Percentiles rank a stretch among this genome's conserved stretches.
These are phyloP conservation scores for Nakazawaea wickerhamii DNA, from an alignment of 805 yeast species.

Conservation along the genomic window DNA sequence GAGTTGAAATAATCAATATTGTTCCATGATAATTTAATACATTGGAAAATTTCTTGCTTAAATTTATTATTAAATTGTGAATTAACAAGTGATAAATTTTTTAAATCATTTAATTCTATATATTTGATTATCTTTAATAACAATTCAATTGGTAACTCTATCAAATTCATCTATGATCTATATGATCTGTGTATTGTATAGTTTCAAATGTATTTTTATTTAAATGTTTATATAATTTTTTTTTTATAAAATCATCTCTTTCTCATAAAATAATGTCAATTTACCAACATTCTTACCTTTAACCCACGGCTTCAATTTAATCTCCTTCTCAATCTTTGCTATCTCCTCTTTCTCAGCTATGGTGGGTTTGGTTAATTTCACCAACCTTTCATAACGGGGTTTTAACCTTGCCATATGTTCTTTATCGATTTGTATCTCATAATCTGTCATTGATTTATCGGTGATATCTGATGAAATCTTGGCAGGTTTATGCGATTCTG, in stretches of 20 bases:
- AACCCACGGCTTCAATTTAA: conserved; percentile 22
- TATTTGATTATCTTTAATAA: background rate
- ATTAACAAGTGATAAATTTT: conserved; percentile 2
- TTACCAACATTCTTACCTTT: conserved; percentile 51
- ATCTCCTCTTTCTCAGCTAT: conserved; percentile 1
- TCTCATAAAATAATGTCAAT: conserved; percentile 45
- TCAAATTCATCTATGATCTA: conserved; percentile 3
- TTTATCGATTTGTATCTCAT: background rate
- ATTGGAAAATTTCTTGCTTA: background rate
- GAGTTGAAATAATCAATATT: conserved; percentile 1
- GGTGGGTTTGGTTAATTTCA: conserved; percentile 7
- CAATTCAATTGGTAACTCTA: conserved; percentile 7
- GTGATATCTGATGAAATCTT: background rate
- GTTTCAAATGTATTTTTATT: background rate
- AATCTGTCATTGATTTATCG: background rate
- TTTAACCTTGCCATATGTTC: background rate
- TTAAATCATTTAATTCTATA: conserved; percentile 1
- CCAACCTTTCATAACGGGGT: conserved; percentile 8
- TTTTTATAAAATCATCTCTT: conserved; percentile 22
- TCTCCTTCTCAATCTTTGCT: conserved; percentile 2
- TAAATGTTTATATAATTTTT: background rate
- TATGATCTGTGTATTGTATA: background rate
- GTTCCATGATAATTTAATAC: conserved; percentile 6
- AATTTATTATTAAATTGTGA: background rate
- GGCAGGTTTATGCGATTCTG: too few relatives aligned